A percentile compares a stretch with the other conserved stretches of the same genome.
Evolutionary conservation across 2,329 filamentous ascomycete genomes (phyloP).

Genomic region (Thelonectria blattea): DNA sequence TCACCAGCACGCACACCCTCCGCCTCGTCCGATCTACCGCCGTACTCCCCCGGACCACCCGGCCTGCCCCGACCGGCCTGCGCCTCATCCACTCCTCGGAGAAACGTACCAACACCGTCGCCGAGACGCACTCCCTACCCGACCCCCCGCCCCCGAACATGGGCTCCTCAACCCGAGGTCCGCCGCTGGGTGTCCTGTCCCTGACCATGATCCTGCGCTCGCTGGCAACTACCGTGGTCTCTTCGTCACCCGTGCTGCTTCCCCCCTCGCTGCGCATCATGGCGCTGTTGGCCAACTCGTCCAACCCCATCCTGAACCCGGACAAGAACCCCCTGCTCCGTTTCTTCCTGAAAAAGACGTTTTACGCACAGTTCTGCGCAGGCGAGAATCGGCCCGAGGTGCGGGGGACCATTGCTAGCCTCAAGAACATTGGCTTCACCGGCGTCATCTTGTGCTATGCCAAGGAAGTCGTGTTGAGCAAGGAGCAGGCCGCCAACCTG

Average conservation of each 20-base stretch:
- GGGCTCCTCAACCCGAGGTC: constrained; percentile 34
- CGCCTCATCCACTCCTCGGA: constrained; percentile 47
- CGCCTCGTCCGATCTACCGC: constrained; percentile 27
- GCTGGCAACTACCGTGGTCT: constrained; percentile 71
- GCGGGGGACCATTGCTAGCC: constrained; percentile 63
- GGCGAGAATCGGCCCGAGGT: constrained; percentile 77
- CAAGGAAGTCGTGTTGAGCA: constrained; percentile 75
- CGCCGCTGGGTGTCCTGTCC: constrained; percentile 70
- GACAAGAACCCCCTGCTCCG: constrained; percentile 77
- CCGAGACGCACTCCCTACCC: constrained; percentile 40
- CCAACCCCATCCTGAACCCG: constrained; percentile 70
- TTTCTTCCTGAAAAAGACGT: constrained; percentile 76
- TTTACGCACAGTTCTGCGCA: constrained; percentile 91
- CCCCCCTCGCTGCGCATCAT: constrained; percentile 73
- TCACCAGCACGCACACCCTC: constrained; percentile 28
- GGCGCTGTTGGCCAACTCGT: constrained; percentile 71
- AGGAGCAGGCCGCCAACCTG: constrained; percentile 55
- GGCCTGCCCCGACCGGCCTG: constrained; percentile 18
- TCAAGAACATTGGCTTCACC: constrained; percentile 78
- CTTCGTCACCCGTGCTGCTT: constrained; percentile 73
- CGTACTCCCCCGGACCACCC: constrained; percentile 17
- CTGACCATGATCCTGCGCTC: constrained; percentile 71
- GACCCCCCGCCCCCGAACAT: constrained; percentile 38
- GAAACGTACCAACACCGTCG: constrained; percentile 44
- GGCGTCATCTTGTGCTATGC: constrained; percentile 88